Evolutionary conservation across 306 rosid species (phyloP).

Genomic region (Quercus berberidifolia): DNA sequence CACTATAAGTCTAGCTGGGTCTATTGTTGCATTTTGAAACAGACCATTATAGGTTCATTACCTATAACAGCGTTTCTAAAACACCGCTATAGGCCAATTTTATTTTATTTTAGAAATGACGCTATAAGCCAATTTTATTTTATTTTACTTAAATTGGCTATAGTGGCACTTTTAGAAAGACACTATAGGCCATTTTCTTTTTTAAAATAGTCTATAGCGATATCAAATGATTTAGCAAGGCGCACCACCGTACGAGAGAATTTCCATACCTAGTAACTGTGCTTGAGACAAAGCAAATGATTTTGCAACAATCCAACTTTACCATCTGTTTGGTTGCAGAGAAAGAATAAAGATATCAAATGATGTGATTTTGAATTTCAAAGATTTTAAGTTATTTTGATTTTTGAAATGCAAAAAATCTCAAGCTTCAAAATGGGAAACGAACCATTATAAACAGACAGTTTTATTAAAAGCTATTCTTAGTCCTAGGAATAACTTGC

Average conservation of each 20-base stretch:
- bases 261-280: slow-evolving; percentile 56
- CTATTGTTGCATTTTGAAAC: no score
- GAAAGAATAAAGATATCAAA: background rate
- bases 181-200: no score
- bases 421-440: background rate
- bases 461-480: background rate
- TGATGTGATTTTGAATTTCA: background rate
- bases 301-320: slow-evolving; percentile 18
- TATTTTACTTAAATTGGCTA: no score
- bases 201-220: no score
- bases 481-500: background rate
- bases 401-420: background rate
- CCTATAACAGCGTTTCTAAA: no score
- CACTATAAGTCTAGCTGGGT: no score
- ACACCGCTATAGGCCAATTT: no score
- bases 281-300: slow-evolving; percentile 34
- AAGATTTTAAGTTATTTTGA: background rate
- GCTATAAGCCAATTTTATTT: no score
- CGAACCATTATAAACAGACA: background rate
- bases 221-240: slow-evolving; percentile 21
- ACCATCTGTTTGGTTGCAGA: background rate
- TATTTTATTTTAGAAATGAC: no score
- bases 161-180: no score
- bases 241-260: slow-evolving; percentile 50
- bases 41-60: no score